Conservation (phyloP, 225 moss, liverwort and hornwort species). For the Antitrichia curtipendula region DNA sequence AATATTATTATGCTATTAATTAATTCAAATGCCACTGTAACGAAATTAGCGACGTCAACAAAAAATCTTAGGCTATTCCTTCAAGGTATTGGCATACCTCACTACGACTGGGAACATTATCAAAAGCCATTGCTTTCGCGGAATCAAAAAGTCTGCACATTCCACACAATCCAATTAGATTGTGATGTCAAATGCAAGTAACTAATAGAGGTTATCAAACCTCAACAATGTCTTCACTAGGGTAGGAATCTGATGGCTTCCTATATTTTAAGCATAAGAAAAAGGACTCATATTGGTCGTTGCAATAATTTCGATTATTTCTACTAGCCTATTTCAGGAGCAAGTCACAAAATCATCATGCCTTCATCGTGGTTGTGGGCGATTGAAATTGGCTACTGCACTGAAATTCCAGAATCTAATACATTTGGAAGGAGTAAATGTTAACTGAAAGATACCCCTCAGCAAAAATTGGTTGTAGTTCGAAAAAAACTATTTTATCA, state of each 20-base stretch:
- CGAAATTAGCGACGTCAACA: background rate
- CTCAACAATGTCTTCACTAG: background rate
- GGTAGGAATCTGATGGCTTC: background rate
- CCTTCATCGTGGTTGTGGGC: background rate
- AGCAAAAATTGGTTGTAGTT: background rate
- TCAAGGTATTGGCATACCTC: conserved; percentile 32
- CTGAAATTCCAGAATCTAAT: background rate
- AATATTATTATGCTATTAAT: no score
- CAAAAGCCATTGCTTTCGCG: conserved; percentile 84
- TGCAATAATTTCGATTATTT: background rate
- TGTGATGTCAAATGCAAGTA: background rate
- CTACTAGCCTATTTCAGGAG: background rate
- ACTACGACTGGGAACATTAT: conserved; percentile 43
- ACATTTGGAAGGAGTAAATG: background rate
- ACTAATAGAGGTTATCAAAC: background rate
- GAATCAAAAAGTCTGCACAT: conserved; percentile 76
- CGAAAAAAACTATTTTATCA: background rate
- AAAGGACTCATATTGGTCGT: background rate
- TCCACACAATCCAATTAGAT: background rate
- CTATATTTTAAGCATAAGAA: background rate
- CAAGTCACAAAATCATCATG: background rate
- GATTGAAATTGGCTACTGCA: background rate
- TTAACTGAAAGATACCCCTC: background rate
- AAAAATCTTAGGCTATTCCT: background rate
- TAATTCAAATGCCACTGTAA: background rate